phyloP scores from a whole-genome alignment of 805 yeast genomes.

The Spathaspora passalidarum region DNA sequence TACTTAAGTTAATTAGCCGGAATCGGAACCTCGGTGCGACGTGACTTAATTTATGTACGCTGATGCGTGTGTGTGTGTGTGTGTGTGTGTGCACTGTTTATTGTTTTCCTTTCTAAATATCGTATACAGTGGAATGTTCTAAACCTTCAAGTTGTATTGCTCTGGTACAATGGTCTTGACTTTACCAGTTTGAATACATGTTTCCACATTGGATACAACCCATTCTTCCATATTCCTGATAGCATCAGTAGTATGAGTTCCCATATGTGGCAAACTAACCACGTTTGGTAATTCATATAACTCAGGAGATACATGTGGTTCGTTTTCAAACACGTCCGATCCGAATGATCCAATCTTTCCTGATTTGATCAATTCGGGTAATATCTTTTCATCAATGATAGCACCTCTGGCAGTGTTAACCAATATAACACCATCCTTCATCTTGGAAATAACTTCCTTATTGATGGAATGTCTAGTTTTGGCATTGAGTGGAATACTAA shows the following conservation, averaged over 20 bases:
- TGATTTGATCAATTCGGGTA: slow-evolving; percentile 51
- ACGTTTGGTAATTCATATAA: slow-evolving; percentile 62
- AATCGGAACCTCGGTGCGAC: too few species aligned
- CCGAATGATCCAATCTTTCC: slow-evolving; percentile 72
- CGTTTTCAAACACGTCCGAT: slow-evolving; percentile 72
- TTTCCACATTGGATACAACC: slow-evolving; percentile 64
- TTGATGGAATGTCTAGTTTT: slow-evolving; percentile 69
- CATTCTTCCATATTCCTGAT: slow-evolving; percentile 76
- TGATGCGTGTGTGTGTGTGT: too few species aligned
- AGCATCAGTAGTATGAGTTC: slow-evolving; percentile 76
- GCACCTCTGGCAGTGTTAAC: slow-evolving; percentile 91
- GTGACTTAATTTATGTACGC: too few species aligned
- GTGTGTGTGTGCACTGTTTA: too few species aligned
- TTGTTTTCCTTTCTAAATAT: too few species aligned
- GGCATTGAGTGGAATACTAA: slow-evolving; percentile 75
- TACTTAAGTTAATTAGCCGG: too few species aligned
- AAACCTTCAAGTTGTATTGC: slow-evolving; percentile 27
- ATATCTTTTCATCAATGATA: slow-evolving; percentile 63
- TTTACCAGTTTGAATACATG: slow-evolving; percentile 61
- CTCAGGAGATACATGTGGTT: slow-evolving; percentile 68
- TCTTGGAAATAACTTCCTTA: slow-evolving; percentile 54
- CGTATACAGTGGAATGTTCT: too few species aligned
- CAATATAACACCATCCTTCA: slow-evolving; percentile 76
- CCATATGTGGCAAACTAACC: slow-evolving; percentile 86
- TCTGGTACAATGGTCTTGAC: slow-evolving; percentile 84